Conservation (phyloP, 305 asterid genomes). For the Stenogyne calaminthoides region DNA sequence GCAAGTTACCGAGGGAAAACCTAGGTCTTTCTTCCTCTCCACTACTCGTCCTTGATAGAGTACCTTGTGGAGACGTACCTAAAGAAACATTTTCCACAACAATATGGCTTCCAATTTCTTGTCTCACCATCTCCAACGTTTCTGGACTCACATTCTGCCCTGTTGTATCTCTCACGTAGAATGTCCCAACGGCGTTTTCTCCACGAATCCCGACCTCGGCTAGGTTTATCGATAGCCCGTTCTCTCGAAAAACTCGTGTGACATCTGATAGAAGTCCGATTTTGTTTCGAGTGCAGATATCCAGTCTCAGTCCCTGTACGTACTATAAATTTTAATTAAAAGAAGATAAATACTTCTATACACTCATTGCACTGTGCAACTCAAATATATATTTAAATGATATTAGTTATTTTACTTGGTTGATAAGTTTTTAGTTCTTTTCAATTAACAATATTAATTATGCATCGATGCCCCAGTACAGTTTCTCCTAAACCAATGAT, state of each 20-base stretch:
- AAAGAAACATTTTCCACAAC: constrained; percentile 38
- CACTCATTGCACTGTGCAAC: no score
- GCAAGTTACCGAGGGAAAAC: constrained; percentile 61
- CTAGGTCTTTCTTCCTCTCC: constrained; percentile 39
- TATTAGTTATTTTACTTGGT: no score
- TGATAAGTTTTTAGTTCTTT: no score
- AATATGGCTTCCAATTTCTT: constrained; percentile 60
- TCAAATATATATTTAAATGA: no score
- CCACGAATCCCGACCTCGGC: constrained; percentile 68
- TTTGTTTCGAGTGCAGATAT: constrained; percentile 56
- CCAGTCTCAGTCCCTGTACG: constrained; percentile 70
- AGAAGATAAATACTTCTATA: no score
- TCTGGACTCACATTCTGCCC: constrained; percentile 53
- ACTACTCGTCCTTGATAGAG: constrained; percentile 33
- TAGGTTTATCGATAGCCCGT: constrained; percentile 72
- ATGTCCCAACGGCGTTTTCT: constrained; percentile 71
- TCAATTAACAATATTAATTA: no score
- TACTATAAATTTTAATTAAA: background rate
- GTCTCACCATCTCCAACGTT: constrained; percentile 55
- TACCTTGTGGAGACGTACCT: constrained; percentile 19
- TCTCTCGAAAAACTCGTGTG: constrained; percentile 78
- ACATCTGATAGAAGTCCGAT: constrained; percentile 70
- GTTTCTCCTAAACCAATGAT: background rate
- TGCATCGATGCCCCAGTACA: no score
- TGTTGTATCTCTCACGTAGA: constrained; percentile 68